These are phyloP conservation scores for Vigna unguiculata DNA, from an alignment of 306 rosid genomes.

Conservation along the genomic window DNA sequence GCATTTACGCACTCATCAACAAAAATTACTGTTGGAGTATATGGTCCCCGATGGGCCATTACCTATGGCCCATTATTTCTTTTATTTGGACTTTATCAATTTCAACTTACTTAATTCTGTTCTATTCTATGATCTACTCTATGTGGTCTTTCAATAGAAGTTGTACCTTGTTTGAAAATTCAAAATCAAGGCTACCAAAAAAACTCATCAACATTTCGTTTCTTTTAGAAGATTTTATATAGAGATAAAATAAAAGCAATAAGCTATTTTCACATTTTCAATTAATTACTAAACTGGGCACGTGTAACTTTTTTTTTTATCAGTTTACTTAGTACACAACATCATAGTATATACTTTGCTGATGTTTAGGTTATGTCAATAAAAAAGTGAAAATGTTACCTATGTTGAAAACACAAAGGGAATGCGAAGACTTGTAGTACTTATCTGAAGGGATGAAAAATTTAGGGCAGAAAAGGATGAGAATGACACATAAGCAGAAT, in stretches of 20 bases:
- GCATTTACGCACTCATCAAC: constrained; percentile 6
- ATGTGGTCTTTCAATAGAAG: neutral
- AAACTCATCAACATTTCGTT: no score
- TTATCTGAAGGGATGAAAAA: constrained; percentile 1
- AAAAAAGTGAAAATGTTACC: no score
- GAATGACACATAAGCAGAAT: constrained; percentile 40
- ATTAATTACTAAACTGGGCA: neutral
- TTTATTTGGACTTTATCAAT: neutral
- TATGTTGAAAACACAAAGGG: neutral
- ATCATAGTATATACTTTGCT: neutral
- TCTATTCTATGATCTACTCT: neutral
- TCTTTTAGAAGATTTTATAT: no score
- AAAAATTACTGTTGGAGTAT: neutral
- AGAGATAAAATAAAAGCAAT: neutral
- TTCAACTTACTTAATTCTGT: neutral
- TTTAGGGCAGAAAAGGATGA: constrained; percentile 8
- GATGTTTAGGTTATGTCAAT: neutral
- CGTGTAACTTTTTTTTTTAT: neutral
- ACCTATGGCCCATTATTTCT: neutral
- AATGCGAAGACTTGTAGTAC: neutral
- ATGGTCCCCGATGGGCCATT: constrained; percentile 50
- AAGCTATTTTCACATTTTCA: neutral
- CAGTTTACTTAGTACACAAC: neutral
- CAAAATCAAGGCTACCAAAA: neutral
- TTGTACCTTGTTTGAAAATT: neutral